phyloP scores from a whole-genome alignment of 164 flowering plant species.

The Brasenia schreberi region DNA sequence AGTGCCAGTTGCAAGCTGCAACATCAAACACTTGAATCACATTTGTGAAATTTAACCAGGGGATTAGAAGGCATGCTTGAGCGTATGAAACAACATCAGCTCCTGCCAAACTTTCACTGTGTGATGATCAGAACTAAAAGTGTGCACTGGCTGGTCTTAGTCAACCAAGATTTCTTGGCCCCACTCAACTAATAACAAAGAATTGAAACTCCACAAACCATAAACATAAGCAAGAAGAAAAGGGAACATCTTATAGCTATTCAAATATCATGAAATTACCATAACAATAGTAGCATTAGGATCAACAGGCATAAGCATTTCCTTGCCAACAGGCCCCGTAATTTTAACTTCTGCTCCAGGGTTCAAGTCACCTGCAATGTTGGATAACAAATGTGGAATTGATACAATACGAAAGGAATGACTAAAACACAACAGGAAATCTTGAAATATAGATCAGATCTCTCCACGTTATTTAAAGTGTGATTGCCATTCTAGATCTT shows the following conservation, averaged over 20 bases:
- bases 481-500: neutral
- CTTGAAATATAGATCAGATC: neutral
- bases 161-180: too few species aligned
- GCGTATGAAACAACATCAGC: too few species aligned
- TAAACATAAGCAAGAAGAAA: neutral
- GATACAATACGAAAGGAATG: neutral
- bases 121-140: too few species aligned
- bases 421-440: too few species aligned
- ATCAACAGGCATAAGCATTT: slow-evolving; percentile 97
- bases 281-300: slow-evolving; percentile 82
- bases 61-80: too few species aligned
- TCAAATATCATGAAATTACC: slow-evolving; percentile 26
- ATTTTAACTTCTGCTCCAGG: slow-evolving; percentile 78
- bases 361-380: slow-evolving; percentile 72
- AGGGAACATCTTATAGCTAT: neutral
- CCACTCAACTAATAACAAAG: too few species aligned
- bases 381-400: neutral
- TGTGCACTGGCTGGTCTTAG: too few species aligned
- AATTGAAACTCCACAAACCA: neutral
- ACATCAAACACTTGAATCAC: neutral
- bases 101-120: too few species aligned
- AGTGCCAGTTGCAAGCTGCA: slow-evolving; percentile 95
- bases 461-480: neutral
- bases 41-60: too few species aligned
- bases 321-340: slow-evolving; percentile 98